Evolutionary conservation across 208 protist species (phyloP).

Genomic region (Leishmania braziliensis): DNA sequence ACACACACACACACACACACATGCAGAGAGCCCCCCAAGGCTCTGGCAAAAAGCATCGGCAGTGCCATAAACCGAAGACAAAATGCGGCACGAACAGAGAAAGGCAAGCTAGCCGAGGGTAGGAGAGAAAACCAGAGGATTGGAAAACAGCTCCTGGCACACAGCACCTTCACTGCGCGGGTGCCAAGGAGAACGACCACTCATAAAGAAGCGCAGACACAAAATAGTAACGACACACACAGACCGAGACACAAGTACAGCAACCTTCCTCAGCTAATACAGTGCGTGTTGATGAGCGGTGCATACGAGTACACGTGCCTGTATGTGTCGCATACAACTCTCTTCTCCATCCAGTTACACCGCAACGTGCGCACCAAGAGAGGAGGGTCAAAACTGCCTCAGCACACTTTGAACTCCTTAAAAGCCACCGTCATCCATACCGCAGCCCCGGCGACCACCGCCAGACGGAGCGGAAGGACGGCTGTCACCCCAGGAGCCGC

Average conservation of each 20-base stretch:
- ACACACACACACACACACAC: slow-evolving; percentile 6
- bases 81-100: not conserved
- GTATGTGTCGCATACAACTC: not conserved
- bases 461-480: slow-evolving; percentile 18
- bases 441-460: slow-evolving; percentile 22
- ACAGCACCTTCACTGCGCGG: not conserved
- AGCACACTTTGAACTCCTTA: slow-evolving; percentile 15
- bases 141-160: not conserved
- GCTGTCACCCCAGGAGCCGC: slow-evolving; percentile 27
- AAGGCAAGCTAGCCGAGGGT: not conserved
- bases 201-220: not conserved
- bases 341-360: not conserved
- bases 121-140: not conserved
- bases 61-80: not conserved
- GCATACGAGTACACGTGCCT: not conserved
- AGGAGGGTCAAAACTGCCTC: not conserved
- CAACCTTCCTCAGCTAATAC: not conserved
- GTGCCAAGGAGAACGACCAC: not conserved
- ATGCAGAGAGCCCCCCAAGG: not conserved
- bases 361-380: not conserved
- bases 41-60: not conserved
- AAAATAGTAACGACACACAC: not conserved
- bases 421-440: slow-evolving; percentile 78
- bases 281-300: not conserved
- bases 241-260: not conserved